Base-by-base conservation (phyloP, 2,329 filamentous ascomycete genomes). In the Fusarium fracticaudum region DNA sequence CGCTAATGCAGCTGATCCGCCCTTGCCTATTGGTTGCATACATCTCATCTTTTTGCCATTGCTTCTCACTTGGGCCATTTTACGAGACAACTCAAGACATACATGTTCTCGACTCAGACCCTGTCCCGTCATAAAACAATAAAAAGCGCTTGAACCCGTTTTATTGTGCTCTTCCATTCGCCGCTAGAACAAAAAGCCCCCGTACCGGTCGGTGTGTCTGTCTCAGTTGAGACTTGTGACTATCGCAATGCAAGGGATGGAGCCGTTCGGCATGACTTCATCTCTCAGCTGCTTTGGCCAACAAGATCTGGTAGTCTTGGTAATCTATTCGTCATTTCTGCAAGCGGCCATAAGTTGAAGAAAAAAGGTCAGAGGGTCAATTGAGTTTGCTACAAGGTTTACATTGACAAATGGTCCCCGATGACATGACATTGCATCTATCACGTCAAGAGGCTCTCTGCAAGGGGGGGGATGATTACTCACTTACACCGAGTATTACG, bases 171-270 rank as follows among this genome's bases (percentile, higher is more conserved):
- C 31, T 51, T 35, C 26, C 20, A 66, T 37, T 50, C 40, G 44
- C 9, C 59, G 54, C 45, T 55, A 71, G 54, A 71, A 71, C 43
- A 48, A 58, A 53, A 64, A 64, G 67, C n/a, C 47, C 60, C 66
- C 38, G 41, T 55, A 59, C 37, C 69, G n/a, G 67, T 55, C 55
- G 64, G 40, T 61, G 68, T 67, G 67, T 57, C 22, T 71, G 69
- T 71, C 61, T 67, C 60, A 70, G 70, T 66, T 70, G 45, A 57
- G 37, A 51, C 20, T 41, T 45, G 9, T 26, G 47, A 22, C 53
- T 71, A 69, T 69, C 67, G 57, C 65, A 71, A 70, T 70, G 67
- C 67, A 71, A 70, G 67, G 67, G 67, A 55, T 38, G 47, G 20
- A 38, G 33, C 26, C 37, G 14, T n/a, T 53, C 35, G 50, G 47